phyloP scores from a whole-genome alignment of 352 stramenopile genomes.

The Phytopythium mirpurense region DNA sequence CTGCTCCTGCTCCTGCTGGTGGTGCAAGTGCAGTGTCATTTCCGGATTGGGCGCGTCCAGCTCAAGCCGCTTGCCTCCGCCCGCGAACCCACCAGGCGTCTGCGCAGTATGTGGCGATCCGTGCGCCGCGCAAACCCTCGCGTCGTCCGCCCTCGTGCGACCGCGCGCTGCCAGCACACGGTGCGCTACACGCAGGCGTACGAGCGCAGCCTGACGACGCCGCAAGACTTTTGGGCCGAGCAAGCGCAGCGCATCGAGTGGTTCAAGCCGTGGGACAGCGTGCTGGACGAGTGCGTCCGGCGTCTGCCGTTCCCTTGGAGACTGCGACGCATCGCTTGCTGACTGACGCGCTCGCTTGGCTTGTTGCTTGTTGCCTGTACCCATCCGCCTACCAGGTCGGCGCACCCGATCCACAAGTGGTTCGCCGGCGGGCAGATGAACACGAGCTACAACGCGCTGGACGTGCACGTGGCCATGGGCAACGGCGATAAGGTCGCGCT shows the following conservation, averaged over 20 bases:
- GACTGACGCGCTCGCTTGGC: constrained; percentile 7
- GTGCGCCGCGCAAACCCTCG: neutral
- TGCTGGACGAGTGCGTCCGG: constrained; percentile 17
- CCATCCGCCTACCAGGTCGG: too few species aligned
- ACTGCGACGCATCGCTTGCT: neutral
- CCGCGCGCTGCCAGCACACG: constrained; percentile 12
- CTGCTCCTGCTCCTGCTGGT: neutral
- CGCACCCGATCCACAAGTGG: constrained; percentile 32
- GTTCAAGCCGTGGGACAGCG: constrained; percentile 25
- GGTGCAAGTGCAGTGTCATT: neutral
- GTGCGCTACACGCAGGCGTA: constrained; percentile 27
- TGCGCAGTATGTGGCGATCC: neutral
- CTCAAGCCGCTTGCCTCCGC: constrained; percentile 2
- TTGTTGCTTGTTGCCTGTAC: too few species aligned
- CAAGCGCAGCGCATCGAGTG: constrained; percentile 25
- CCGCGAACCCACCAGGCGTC: neutral
- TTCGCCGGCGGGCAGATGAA: constrained; percentile 63
- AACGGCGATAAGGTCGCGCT: constrained; percentile 49
- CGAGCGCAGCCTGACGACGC: constrained; percentile 17
- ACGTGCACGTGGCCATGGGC: constrained; percentile 50
- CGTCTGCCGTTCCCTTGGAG: neutral
- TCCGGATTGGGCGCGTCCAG: neutral
- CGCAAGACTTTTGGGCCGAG: constrained; percentile 28
- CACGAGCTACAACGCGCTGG: constrained; percentile 61
- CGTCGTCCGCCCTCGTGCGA: neutral